Percentiles rank a stretch among this genome's conserved stretches.
phyloP scores from a whole-genome alignment of 352 stramenopile genomes.

The Vaucheria bursata region DNA sequence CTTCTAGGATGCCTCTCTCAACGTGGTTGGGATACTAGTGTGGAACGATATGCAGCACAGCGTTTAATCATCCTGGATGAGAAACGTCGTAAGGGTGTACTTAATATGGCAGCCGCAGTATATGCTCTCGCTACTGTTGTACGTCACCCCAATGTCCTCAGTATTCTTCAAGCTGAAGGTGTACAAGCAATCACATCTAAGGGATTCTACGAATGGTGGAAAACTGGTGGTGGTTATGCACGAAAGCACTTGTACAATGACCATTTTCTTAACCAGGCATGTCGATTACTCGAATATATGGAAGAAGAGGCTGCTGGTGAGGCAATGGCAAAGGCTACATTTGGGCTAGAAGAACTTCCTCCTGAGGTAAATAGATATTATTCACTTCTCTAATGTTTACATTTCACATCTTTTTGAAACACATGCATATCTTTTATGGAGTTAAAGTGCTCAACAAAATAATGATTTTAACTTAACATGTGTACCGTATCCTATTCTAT shows the following conservation, averaged over 20 bases:
- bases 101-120: slow-evolving; percentile 38
- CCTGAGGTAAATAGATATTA: not conserved
- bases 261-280: slow-evolving; percentile 31
- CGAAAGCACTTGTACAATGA: slow-evolving; percentile 48
- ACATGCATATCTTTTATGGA: not conserved
- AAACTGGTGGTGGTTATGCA: slow-evolving; percentile 33
- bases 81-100: slow-evolving; percentile 45
- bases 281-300: slow-evolving; percentile 11
- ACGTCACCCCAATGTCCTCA: slow-evolving; percentile 6
- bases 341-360: slow-evolving; percentile 7
- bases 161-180: slow-evolving; percentile 1
- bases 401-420: not conserved
- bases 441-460: not conserved
- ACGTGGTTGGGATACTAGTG: slow-evolving; percentile 32
- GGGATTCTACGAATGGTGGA: slow-evolving; percentile 48
- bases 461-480: slow-evolving; percentile 10
- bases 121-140: slow-evolving; percentile 15
- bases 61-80: slow-evolving; percentile 43
- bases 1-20: slow-evolving; percentile 22
- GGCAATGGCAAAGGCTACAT: not conserved
- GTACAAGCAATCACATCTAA: slow-evolving; percentile 39
- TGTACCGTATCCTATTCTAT: not conserved
- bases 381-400: too few species aligned
- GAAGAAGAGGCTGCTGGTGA: slow-evolving; percentile 1
- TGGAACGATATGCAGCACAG: slow-evolving; percentile 19